Base-by-base conservation (phyloP, 2,329 filamentous ascomycete species). In the Neoarthrinium moseri region DNA sequence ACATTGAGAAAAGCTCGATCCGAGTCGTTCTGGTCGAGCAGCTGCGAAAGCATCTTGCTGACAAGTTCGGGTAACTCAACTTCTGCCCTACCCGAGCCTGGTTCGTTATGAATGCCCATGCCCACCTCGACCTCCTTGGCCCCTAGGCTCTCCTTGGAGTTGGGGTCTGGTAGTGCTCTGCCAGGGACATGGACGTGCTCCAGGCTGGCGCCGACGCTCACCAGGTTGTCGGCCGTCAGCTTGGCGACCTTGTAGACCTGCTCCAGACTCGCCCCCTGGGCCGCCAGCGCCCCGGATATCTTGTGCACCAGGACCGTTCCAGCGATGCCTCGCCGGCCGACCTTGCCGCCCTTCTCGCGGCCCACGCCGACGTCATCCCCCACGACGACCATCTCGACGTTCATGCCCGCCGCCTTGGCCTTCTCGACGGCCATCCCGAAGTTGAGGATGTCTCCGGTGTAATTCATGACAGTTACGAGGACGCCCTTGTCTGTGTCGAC, bases 361-460 rank as follows among this genome's bases (percentile, higher is more conserved):
- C 91, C 91, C 36, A 97, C 91, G 34, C 91, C 91, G 3, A 91
- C 91, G 66, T 97, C 92, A 60, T 97, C 92, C 5, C 85, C 90
- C 6, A 96, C 89, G 7, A 95, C 87, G 8, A 95, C 83, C 86
- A 96, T 95, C 63, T 95, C 88, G 1, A 89, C 87, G 15, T 83
- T 70, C 20, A 90, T 68, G 0, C 90, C 91, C 0, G 83, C 81
- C 2, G 90, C 90, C 48, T 87, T 85, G 13, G 91, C 91, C 72
- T 96, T 96, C 67, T 96, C 92, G 7, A 94, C 89, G 1, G 86
- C 91, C 79, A 96, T 86, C 45, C 91, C 91, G 62, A 96, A 96
- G 70, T 96, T 95, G 55, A 96, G 77, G 44, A 96, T 81, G 64
- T 91, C 88, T 29, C 88, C 88, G 1, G 90, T 95, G 67, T 95